These are phyloP conservation scores for Phoma herbarum DNA, from an alignment of 2,329 filamentous ascomycete species.

Conservation along the genomic window DNA sequence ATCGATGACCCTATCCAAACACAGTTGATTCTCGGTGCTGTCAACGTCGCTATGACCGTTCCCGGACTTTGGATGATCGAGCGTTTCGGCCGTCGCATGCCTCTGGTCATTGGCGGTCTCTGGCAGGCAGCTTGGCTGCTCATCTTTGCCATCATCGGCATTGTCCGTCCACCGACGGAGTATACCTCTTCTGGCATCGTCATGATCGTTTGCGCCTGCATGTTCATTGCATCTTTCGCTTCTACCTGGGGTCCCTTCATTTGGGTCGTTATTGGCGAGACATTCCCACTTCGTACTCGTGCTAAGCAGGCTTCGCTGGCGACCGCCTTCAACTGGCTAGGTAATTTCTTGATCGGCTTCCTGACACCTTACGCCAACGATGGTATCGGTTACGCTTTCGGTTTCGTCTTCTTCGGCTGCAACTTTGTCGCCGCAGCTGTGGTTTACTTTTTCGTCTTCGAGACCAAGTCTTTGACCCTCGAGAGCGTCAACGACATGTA, in stretches of 20 bases:
- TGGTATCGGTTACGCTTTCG: slow-evolving; percentile 46
- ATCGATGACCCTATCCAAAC: slow-evolving; percentile 67
- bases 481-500: slow-evolving; percentile 50
- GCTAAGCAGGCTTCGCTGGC: slow-evolving; percentile 48
- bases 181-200: slow-evolving; percentile 64
- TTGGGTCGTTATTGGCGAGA: slow-evolving; percentile 56
- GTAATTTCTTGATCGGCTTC: slow-evolving; percentile 52
- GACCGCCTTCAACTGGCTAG: slow-evolving; percentile 47
- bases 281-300: slow-evolving; percentile 44
- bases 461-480: slow-evolving; percentile 47
- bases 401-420: slow-evolving; percentile 49
- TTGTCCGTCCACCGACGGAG: slow-evolving; percentile 53
- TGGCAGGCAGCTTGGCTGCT: slow-evolving; percentile 74
- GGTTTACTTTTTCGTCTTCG: slow-evolving; percentile 49
- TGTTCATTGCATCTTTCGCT: slow-evolving; percentile 79
- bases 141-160: slow-evolving; percentile 60
- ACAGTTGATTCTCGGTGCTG: slow-evolving; percentile 57
- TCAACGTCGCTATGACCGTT: slow-evolving; percentile 74
- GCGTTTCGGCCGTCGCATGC: slow-evolving; percentile 72
- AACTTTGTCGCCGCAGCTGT: slow-evolving; percentile 42
- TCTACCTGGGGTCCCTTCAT: slow-evolving; percentile 69
- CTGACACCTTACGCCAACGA: slow-evolving; percentile 47
- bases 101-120: slow-evolving; percentile 70
- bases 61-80: slow-evolving; percentile 74
- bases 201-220: slow-evolving; percentile 76